Conservation (phyloP, 148 eudicot species). For the Arbutus unedo region DNA sequence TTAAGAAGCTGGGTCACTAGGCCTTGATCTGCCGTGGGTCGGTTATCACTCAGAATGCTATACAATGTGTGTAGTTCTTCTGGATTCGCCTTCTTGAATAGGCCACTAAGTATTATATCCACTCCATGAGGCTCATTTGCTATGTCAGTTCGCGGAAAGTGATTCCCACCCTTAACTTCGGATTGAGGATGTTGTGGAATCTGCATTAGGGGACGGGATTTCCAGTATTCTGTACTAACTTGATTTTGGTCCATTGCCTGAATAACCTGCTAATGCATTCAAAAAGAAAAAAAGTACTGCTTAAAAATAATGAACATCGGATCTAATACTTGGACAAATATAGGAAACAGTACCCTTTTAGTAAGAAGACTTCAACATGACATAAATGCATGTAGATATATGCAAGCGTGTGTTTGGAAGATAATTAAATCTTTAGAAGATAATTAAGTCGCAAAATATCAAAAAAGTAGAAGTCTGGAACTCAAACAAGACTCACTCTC, state of each 20-base stretch:
- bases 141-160: slow-evolving; percentile 19
- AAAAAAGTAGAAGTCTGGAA: not conserved
- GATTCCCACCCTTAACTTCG: slow-evolving; percentile 15
- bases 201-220: slow-evolving; percentile 57
- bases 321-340: not conserved
- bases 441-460: not conserved
- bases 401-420: too few species aligned
- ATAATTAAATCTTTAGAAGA: not conserved
- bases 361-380: not conserved
- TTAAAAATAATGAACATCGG: not conserved
- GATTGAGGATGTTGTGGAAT: slow-evolving; percentile 44
- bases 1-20: slow-evolving; percentile 47
- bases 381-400: not conserved
- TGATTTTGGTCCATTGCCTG: slow-evolving; percentile 62
- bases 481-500: slow-evolving; percentile 3
- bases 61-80: slow-evolving; percentile 59
- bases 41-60: slow-evolving; percentile 27
- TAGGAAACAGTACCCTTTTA: not conserved
- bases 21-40: slow-evolving; percentile 27
- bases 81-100: slow-evolving; percentile 70
- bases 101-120: slow-evolving; percentile 44
- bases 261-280: slow-evolving; percentile 44
- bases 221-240: slow-evolving; percentile 71
- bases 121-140: slow-evolving; percentile 27
- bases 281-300: not conserved